phyloP scores from a whole-genome alignment of 176 grass and related monocot species.

The Oryza coarctata region DNA sequence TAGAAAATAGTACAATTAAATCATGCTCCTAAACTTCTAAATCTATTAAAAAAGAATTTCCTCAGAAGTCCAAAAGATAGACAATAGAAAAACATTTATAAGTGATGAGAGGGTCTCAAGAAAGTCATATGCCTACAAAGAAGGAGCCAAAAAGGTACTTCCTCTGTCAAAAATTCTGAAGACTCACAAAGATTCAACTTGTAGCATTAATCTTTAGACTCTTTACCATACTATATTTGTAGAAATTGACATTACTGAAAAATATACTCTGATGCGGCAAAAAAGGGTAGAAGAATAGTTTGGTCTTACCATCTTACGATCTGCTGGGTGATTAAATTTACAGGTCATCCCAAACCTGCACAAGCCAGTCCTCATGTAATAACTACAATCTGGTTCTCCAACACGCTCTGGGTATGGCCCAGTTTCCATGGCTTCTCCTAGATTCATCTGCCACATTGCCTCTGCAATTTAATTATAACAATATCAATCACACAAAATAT shows the following conservation, averaged over 20 bases:
- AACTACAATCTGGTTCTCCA: slow-evolving; percentile 80
- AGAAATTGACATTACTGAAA: background rate
- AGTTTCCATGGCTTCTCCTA: slow-evolving; percentile 59
- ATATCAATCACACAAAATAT: slow-evolving; percentile 3
- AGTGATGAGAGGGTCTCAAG: background rate
- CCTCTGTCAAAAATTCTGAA: background rate
- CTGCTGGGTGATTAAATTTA: slow-evolving; percentile 88
- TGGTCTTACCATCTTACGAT: slow-evolving; percentile 62
- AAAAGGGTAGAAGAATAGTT: slow-evolving; percentile 10
- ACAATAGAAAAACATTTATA: background rate
- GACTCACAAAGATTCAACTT: background rate
- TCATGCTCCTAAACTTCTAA: slow-evolving; percentile 6
- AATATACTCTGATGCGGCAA: background rate
- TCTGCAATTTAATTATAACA: slow-evolving; percentile 53
- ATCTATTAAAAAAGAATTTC: background rate
- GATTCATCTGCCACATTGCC: slow-evolving; percentile 66
- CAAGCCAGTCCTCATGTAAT: slow-evolving; percentile 83
- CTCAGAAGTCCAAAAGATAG: background rate
- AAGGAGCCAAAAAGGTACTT: background rate
- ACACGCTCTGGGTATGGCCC: slow-evolving; percentile 72
- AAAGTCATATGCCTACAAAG: background rate
- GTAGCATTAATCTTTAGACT: background rate
- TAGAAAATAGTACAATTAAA: background rate
- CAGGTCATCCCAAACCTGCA: slow-evolving; percentile 94
- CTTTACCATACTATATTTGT: background rate